These are phyloP conservation scores for Trichophyton simii DNA, from an alignment of 2,329 filamentous ascomycete species.

Conservation along the genomic window DNA sequence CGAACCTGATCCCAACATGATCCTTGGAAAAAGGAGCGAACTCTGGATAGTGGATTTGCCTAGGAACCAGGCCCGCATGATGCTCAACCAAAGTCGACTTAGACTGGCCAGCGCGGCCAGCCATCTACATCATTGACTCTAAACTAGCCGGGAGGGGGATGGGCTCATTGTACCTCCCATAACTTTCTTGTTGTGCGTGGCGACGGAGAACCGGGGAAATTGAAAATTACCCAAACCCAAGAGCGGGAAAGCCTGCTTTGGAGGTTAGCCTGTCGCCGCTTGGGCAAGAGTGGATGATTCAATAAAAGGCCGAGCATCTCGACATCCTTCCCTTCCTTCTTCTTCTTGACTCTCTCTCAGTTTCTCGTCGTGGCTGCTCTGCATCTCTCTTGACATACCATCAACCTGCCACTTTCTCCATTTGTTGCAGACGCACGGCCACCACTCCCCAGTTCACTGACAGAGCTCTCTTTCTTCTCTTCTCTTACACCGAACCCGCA, in stretches of 20 bases:
- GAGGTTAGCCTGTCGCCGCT: background rate
- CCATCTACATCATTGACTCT: too few relatives aligned
- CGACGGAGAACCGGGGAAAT: slow-evolving; percentile 1
- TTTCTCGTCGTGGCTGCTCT: background rate
- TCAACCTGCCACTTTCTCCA: background rate
- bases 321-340: background rate
- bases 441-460: too few relatives aligned
- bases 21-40: background rate
- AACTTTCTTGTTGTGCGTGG: background rate
- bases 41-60: background rate
- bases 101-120: background rate
- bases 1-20: background rate
- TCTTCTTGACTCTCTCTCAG: background rate
- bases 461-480: background rate
- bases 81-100: background rate
- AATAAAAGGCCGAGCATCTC: background rate
- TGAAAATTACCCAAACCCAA: background rate
- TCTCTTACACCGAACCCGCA: background rate
- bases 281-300: background rate
- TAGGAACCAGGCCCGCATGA: background rate
- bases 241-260: background rate
- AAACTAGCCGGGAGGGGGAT: too few relatives aligned
- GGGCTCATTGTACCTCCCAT: background rate
- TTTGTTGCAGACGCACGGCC: too few relatives aligned
- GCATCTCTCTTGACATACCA: background rate